These are phyloP conservation scores for Datisca glomerata DNA, from an alignment of 306 rosid species.

Conservation along the genomic window DNA sequence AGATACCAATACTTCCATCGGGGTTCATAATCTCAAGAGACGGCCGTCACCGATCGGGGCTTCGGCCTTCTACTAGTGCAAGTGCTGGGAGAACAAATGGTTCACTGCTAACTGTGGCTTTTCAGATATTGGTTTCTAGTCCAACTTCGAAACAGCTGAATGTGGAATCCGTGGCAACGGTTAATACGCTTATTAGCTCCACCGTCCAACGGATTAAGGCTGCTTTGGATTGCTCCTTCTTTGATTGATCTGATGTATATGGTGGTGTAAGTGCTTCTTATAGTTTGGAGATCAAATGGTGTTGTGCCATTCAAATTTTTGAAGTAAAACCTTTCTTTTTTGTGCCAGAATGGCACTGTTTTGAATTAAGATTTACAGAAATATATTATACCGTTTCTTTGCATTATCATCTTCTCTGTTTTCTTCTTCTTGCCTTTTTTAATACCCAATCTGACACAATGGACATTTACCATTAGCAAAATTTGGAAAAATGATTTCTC, in stretches of 20 bases:
- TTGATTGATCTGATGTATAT: slow-evolving; percentile 11
- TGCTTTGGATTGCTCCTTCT: slow-evolving; percentile 26
- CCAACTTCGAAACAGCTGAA: slow-evolving; percentile 8
- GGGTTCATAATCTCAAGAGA: slow-evolving; percentile 46
- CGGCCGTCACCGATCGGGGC: slow-evolving; percentile 12
- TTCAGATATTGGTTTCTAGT: slow-evolving; percentile 28
- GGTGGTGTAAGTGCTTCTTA: too few relatives aligned
- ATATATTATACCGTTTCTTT: too few relatives aligned
- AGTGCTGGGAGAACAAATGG: slow-evolving; percentile 14
- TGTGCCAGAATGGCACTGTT: too few relatives aligned
- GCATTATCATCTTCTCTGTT: too few relatives aligned
- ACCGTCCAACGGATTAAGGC: slow-evolving; percentile 31
- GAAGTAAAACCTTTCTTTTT: too few relatives aligned
- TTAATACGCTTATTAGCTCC: slow-evolving; percentile 27
- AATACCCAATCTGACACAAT: too few relatives aligned
- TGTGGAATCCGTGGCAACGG: slow-evolving; percentile 21
- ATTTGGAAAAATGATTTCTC: too few relatives aligned
- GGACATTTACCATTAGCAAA: too few relatives aligned
- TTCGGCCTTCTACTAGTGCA: slow-evolving; percentile 1
- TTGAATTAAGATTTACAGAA: too few relatives aligned
- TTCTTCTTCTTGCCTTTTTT: too few relatives aligned
- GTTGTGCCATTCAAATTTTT: too few relatives aligned
- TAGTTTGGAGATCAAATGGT: too few relatives aligned
- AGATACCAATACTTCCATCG: slow-evolving; percentile 41
- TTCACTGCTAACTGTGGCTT: slow-evolving; percentile 39